A percentile compares a stretch with the other conserved stretches of the same genome.
Conservation (phyloP, 2,329 filamentous ascomycete genomes). For the Botryotinia globosa region DNA sequence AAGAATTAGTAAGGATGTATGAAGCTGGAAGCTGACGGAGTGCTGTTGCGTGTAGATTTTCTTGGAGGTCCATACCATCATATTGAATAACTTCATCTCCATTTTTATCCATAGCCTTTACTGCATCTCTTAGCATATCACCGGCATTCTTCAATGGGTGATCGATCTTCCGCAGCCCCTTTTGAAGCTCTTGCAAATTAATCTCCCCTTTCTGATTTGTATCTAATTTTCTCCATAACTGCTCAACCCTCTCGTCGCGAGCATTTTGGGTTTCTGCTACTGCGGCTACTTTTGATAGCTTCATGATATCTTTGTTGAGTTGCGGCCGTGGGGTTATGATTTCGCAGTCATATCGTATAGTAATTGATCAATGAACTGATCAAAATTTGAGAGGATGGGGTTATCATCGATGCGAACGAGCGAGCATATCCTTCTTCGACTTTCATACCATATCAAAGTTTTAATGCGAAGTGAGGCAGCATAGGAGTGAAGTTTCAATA, state of each 20-base stretch:
- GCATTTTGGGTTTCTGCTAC: constrained; percentile 73
- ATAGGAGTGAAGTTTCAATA: constrained; percentile 6
- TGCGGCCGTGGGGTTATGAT: constrained; percentile 26
- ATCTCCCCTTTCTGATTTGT: constrained; percentile 73
- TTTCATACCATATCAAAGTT: constrained; percentile 15
- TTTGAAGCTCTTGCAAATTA: constrained; percentile 79
- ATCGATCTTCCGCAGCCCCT: constrained; percentile 82
- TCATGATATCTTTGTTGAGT: constrained; percentile 19
- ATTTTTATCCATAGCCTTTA: constrained; percentile 80
- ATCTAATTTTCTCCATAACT: constrained; percentile 82
- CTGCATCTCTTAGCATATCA: constrained; percentile 74
- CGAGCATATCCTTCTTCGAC: background rate
- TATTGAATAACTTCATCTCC: constrained; percentile 89
- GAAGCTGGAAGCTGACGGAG: background rate
- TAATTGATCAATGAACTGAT: constrained; percentile 23
- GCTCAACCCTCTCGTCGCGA: constrained; percentile 76
- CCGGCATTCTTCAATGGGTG: constrained; percentile 95
- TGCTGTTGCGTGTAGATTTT: background rate
- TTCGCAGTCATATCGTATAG: constrained; percentile 28
- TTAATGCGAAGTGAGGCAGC: background rate
- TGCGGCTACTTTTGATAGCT: constrained; percentile 62
- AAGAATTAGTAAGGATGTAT: constrained; percentile 18
- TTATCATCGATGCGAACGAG: constrained; percentile 29
- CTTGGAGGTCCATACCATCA: constrained; percentile 60
- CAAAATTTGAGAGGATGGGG: constrained; percentile 16